Conservation (phyloP, 2,329 filamentous ascomycete genomes). For the Hypoxylon sp. region DNA sequence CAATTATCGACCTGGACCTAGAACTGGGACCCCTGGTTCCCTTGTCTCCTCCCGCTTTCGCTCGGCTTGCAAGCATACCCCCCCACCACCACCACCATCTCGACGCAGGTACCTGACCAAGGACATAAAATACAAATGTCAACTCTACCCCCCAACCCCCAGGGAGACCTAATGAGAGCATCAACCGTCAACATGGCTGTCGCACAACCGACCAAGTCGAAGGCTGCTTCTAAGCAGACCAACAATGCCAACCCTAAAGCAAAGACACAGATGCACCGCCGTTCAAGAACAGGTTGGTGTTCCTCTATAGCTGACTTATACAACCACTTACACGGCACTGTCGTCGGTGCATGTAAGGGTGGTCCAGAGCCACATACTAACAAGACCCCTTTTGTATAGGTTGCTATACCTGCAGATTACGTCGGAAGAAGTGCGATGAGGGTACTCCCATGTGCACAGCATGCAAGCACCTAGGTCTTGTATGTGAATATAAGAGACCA, state of each 20-base stretch:
- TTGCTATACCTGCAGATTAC: conserved; percentile 77
- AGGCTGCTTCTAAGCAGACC: conserved; percentile 68
- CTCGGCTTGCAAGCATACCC: conserved; percentile 57
- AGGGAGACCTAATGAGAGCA: conserved; percentile 65
- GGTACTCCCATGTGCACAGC: conserved; percentile 73
- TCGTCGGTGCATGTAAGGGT: conserved; percentile 46
- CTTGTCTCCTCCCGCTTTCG: conserved; percentile 60
- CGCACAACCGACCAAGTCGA: conserved; percentile 71
- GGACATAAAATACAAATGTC: conserved; percentile 72
- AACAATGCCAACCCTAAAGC: conserved; percentile 71
- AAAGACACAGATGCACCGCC: conserved; percentile 90
- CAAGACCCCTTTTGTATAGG: conserved; percentile 58
- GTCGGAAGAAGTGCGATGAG: conserved; percentile 79
- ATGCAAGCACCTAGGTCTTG: conserved; percentile 81
- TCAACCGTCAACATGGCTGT: conserved; percentile 73
- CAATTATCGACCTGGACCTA: conserved; percentile 55
- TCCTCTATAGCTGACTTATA: conserved; percentile 47
- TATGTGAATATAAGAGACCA: conserved; percentile 96
- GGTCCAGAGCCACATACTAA: conserved; percentile 52
- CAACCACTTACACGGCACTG: conserved; percentile 39
- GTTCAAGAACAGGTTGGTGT: conserved; percentile 91
- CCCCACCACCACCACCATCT: conserved; percentile 54
- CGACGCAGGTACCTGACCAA: conserved; percentile 61
- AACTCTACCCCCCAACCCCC: conserved; percentile 74
- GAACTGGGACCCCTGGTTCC: conserved; percentile 55